These are phyloP conservation scores for Phlebiopsis gigantea DNA, from an alignment of 768 basidiomycete species.

Conservation along the genomic window DNA sequence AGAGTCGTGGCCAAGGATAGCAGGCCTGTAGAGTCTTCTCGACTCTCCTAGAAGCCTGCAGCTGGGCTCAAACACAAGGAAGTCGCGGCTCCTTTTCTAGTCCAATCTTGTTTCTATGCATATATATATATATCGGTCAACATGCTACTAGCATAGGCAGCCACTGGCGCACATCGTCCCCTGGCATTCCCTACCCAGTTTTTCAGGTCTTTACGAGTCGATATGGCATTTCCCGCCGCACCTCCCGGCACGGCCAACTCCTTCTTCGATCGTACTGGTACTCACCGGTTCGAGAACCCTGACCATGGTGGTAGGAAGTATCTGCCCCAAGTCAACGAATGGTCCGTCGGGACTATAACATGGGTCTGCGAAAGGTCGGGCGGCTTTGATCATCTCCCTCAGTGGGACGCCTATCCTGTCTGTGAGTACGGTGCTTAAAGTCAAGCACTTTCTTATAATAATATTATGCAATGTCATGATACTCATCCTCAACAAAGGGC, in stretches of 20 bases:
- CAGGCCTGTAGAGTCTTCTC: neutral
- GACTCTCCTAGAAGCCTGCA: too few species aligned
- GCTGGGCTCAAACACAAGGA: too few species aligned
- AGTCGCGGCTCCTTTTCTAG: too few species aligned
- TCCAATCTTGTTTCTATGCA: too few species aligned
- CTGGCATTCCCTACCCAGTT: neutral
- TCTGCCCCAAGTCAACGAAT: constrained; percentile 23
- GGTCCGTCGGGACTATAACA: constrained; percentile 7
- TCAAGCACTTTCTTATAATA: neutral
- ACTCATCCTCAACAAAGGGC: constrained; percentile 6
- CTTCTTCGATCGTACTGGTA: neutral
- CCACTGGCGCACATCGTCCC: neutral
- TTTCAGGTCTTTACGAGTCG: too few species aligned
- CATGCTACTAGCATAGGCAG: too few species aligned
- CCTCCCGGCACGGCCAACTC: too few species aligned
- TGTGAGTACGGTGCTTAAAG: constrained; percentile 17
- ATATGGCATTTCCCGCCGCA: too few species aligned
- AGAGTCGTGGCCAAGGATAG: neutral
- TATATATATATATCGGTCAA: too few species aligned
- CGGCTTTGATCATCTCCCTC: constrained; percentile 17
- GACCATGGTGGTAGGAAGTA: constrained; percentile 13
- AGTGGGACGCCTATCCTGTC: constrained; percentile 17
- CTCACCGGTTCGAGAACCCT: neutral
- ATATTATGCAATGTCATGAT: neutral
- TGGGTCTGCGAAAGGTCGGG: constrained; percentile 15